Evolutionary conservation across 1,284 basidiomycete species (phyloP).

Genomic region (Ustilago cynodontis): DNA sequence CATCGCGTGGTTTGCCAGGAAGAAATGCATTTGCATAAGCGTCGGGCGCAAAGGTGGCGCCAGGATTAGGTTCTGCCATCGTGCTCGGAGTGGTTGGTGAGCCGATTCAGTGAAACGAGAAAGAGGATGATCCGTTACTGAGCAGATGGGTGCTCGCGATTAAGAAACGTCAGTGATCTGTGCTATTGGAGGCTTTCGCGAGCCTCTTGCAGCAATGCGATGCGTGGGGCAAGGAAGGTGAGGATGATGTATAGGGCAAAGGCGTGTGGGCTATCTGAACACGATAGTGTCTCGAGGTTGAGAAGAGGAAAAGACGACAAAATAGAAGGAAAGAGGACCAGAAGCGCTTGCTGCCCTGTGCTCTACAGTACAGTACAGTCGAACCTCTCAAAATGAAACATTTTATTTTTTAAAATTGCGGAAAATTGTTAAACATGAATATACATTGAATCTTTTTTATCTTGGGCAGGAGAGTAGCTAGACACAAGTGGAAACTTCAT

Average conservation of each 20-base stretch:
- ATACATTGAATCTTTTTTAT: no score
- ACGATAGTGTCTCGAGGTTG: neutral
- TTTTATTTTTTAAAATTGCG: no score
- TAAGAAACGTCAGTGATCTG: neutral
- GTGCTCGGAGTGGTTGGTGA: neutral
- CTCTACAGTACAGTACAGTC: neutral
- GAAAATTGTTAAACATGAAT: no score
- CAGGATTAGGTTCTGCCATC: slow-evolving; percentile 40
- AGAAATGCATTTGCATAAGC: slow-evolving; percentile 59
- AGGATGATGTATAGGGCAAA: neutral
- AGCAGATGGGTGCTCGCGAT: no score
- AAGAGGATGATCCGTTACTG: neutral
- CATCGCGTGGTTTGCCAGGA: slow-evolving; percentile 39
- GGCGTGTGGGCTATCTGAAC: neutral
- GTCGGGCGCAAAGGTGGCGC: slow-evolving; percentile 40
- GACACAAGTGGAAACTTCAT: no score
- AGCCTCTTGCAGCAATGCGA: neutral
- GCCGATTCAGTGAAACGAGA: neutral
- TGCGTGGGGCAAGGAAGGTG: neutral
- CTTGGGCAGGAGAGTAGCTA: no score
- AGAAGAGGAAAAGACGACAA: neutral
- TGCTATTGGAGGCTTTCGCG: neutral
- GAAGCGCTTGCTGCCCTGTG: neutral
- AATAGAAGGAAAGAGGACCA: neutral
- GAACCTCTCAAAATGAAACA: no score